Evolutionary conservation across 1,284 basidiomycete species (phyloP).

Genomic region (Trichosporon sp.): DNA sequence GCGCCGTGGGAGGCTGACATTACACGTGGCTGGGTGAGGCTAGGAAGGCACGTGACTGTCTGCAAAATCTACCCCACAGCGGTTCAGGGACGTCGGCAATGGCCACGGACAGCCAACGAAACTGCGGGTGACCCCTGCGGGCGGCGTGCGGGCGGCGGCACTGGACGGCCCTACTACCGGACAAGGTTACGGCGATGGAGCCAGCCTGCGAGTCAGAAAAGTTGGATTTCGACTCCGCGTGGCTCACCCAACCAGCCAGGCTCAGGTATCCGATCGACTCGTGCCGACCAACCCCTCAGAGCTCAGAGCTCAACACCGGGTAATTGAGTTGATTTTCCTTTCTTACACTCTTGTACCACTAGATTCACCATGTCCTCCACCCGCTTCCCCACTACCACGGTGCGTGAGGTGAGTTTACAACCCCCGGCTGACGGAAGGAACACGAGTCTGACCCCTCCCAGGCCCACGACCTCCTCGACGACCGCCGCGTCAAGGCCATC

Average conservation of each 20-base stretch:
- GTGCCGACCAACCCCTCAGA: too few relatives aligned
- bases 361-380: constrained; percentile 25
- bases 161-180: neutral
- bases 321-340: neutral
- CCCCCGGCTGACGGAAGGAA: neutral
- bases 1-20: constrained; percentile 17
- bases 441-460: constrained; percentile 28
- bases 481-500: constrained; percentile 79
- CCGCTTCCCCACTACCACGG: constrained; percentile 27
- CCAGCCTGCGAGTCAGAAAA: constrained; percentile 2
- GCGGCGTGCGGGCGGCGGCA: constrained; percentile 2
- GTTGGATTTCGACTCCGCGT: constrained; percentile 16
- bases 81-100: neutral
- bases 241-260: neutral
- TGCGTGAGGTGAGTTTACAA: constrained; percentile 37
- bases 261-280: neutral
- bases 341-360: neutral
- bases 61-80: neutral
- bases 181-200: neutral
- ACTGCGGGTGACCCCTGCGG: neutral
- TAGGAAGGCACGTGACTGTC: neutral
- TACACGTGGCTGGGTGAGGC: neutral
- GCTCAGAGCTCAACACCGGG: too few relatives aligned
- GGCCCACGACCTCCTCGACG: constrained; percentile 78
- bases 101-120: neutral